Evolutionary conservation across 305 asterid species (phyloP), one percentile per base, ranked within the genome.

Genomic region (Fraxinus baroniana): DNA sequence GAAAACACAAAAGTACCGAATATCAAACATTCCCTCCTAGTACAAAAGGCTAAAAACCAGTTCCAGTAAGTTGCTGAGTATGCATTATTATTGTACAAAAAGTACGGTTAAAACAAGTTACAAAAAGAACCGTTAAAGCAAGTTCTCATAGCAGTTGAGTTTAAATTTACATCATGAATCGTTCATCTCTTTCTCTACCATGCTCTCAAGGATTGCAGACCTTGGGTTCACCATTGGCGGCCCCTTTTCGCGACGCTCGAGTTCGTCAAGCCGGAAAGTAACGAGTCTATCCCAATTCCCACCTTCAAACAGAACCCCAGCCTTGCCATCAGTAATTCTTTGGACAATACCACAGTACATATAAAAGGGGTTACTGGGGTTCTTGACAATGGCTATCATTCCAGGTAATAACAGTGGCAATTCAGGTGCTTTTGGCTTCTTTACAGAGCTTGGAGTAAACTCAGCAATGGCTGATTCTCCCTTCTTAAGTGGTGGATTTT

Each of bases 251-350:
- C 97, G 93, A 81, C 98, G 91, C 82, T 91, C 95, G 13, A 93
- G 97, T 82, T 93, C 98, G 2, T 95, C 97, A 18, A 95, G 98
- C 91, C 94, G 84, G 87, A 92, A 93, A 26, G 95, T 91, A 33
- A 91, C 78, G 74, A 95, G 89, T 81, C 87, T 83, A 85, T 93
- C 98, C 98, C 97, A 95, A 22, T 89, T 93, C 82, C 99, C 99
- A n/a, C 99, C 98, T 88, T 95, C 99, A 78, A 95, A 95, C 72
- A 94, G 89, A 75, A 95, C 98, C 15, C 94, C 97, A 4, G 97
- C 99, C 73, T 94, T 93, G 5, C 97, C 99, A 84, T 95, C 98
- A 2, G 94, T 94, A 7, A 94, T 93, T 89, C 98, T 90, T 89
- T 93, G 98, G 74, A 94, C 97, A 76, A 89, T 92, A 37, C 98